phyloP scores from a whole-genome alignment of 2,329 filamentous ascomycete genomes.

The Neopestalotiopsis sp. region DNA sequence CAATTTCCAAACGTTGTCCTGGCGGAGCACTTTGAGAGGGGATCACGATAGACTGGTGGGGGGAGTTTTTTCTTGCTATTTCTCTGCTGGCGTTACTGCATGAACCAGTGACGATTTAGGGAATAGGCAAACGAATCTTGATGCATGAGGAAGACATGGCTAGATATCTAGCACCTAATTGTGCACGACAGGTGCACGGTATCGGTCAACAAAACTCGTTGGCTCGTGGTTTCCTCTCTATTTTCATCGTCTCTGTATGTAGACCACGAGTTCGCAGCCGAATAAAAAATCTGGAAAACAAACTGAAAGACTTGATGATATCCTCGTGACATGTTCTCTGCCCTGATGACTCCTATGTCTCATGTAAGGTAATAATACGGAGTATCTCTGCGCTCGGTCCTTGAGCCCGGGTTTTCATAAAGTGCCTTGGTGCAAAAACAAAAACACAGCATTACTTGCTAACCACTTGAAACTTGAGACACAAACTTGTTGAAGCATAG shows the following conservation, averaged over 20 bases:
- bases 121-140: constrained; percentile 32
- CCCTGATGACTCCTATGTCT: no score
- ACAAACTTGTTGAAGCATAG: no score
- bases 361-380: no score
- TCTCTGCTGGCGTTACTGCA: constrained; percentile 22
- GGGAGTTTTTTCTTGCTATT: constrained; percentile 23
- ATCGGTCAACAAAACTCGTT: constrained; percentile 32
- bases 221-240: constrained; percentile 31
- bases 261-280: constrained; percentile 35
- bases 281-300: constrained; percentile 30
- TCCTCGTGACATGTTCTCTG: background rate
- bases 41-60: constrained; percentile 34
- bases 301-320: background rate
- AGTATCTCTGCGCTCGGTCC: no score
- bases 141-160: constrained; percentile 38
- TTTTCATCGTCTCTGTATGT: constrained; percentile 36
- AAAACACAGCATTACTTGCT: no score
- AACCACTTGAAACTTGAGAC: no score
- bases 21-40: constrained; percentile 25
- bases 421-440: no score
- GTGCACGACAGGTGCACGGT: constrained; percentile 30
- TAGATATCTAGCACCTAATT: constrained; percentile 38
- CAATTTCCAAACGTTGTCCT: constrained; percentile 27
- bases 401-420: no score
- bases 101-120: constrained; percentile 24